These are phyloP conservation scores for Pseudotsuga menziesii DNA, from an alignment of 75 land plant species.

Conservation along the genomic window DNA sequence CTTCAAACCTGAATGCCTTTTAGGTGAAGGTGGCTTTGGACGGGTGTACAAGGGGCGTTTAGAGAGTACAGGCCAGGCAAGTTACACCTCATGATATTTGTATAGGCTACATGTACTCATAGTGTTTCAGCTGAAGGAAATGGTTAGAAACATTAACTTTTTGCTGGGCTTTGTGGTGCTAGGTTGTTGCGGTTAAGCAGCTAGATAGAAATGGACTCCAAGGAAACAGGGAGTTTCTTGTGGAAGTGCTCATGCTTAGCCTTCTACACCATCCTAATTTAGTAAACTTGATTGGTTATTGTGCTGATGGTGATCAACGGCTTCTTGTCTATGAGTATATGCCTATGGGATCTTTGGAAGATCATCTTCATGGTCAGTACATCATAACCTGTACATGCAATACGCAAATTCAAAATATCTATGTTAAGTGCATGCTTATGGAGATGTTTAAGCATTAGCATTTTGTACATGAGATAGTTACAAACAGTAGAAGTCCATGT, in stretches of 20 bases:
- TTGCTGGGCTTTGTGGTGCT: not conserved
- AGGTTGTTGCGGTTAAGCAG: slow-evolving; percentile 67
- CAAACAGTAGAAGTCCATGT: too few species aligned
- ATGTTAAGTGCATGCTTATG: too few species aligned
- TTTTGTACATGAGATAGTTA: too few species aligned
- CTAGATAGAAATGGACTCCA: slow-evolving; percentile 61
- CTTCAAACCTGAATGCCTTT: slow-evolving; percentile 56
- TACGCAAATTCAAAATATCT: too few species aligned
- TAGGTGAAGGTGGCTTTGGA: slow-evolving; percentile 85
- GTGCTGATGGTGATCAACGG: slow-evolving; percentile 74
- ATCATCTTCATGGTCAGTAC: slow-evolving; percentile 47
- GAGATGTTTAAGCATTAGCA: too few species aligned
- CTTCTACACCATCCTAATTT: slow-evolving; percentile 63
- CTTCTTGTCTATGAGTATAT: slow-evolving; percentile 62
- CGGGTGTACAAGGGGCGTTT: slow-evolving; percentile 64
- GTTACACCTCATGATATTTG: too few species aligned
- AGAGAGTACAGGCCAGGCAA: slow-evolving; percentile 56
- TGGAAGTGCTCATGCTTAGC: slow-evolving; percentile 62
- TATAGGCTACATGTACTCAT: too few species aligned
- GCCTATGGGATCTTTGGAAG: slow-evolving; percentile 57
- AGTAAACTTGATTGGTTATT: slow-evolving; percentile 69
- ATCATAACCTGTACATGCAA: too few species aligned
- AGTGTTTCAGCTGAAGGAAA: too few species aligned
- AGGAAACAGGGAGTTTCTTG: slow-evolving; percentile 68
- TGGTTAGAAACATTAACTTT: too few species aligned